Conservation (phyloP, 768 basidiomycete species). For the Daedalea quercina region DNA sequence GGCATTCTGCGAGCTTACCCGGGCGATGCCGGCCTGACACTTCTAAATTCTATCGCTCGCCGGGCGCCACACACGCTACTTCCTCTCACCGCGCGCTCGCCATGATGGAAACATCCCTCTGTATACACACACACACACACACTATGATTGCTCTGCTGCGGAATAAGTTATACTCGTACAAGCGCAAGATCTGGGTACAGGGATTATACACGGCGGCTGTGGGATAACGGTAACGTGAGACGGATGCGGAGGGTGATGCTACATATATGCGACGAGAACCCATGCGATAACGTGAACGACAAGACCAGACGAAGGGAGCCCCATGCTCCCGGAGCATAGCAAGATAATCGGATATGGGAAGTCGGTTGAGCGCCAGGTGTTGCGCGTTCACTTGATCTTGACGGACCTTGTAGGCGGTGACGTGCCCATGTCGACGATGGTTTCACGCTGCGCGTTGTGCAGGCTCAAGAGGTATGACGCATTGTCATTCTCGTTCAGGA, state of each 20-base stretch:
- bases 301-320: not conserved
- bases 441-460: conserved; percentile 31
- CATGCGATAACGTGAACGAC: not conserved
- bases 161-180: conserved; percentile 5
- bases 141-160: conserved; percentile 4
- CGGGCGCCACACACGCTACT: too few species aligned
- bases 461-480: conserved; percentile 56
- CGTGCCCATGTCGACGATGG: conserved; percentile 29
- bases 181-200: conserved; percentile 1
- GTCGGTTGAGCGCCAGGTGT: not conserved
- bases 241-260: conserved; percentile 8
- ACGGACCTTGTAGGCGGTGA: conserved; percentile 29
- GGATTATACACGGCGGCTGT: not conserved
- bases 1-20: too few species aligned
- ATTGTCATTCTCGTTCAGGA: conserved; percentile 67
- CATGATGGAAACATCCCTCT: too few species aligned
- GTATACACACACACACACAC: conserved; percentile 6
- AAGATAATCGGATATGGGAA: not conserved
- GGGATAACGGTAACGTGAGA: not conserved
- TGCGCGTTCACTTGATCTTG: conserved; percentile 35
- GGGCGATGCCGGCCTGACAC: not conserved
- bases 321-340: not conserved
- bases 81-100: too few species aligned
- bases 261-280: conserved; percentile 15
- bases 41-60: not conserved